Percentiles rank a stretch among this genome's conserved stretches.
phyloP scores from a whole-genome alignment of 2,329 filamentous ascomycete genomes.

The Diaporthe vaccinii region DNA sequence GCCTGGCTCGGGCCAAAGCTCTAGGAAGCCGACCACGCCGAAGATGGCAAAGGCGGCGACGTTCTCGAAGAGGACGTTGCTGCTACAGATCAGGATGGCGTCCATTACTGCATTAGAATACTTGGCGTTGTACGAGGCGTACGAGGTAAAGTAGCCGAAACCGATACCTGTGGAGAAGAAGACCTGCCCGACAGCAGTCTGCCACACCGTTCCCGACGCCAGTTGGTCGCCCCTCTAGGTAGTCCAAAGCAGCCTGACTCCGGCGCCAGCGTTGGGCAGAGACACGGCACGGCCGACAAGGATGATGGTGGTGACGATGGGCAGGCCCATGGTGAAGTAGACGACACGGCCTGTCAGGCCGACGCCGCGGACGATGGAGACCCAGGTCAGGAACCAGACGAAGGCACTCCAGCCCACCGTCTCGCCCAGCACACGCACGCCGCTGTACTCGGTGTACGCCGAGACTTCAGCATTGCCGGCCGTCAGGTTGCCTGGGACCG shows the following conservation, averaged over 20 bases:
- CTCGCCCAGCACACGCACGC: constrained; percentile 63
- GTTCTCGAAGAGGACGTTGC: constrained; percentile 70
- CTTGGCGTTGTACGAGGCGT: constrained; percentile 70
- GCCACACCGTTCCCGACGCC: constrained; percentile 66
- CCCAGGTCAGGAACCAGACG: constrained; percentile 71
- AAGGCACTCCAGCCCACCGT: constrained; percentile 71
- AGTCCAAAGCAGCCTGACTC: constrained; percentile 62
- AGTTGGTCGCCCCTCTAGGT: constrained; percentile 64
- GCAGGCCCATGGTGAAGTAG: constrained; percentile 73
- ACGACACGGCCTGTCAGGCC: constrained; percentile 70
- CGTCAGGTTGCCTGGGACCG: constrained; percentile 54
- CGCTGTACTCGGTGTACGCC: constrained; percentile 62
- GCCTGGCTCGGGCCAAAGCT: constrained; percentile 52
- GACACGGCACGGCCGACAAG: constrained; percentile 67
- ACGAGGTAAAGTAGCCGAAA: constrained; percentile 71
- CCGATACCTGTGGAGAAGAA: constrained; percentile 72
- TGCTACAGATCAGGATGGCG: constrained; percentile 66
- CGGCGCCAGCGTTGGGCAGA: constrained; percentile 66
- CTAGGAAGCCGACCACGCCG: constrained; percentile 66
- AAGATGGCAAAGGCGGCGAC: constrained; percentile 64
- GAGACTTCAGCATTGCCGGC: constrained; percentile 54
- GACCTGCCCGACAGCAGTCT: constrained; percentile 71
- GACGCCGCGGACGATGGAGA: constrained; percentile 71
- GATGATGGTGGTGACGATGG: constrained; percentile 69
- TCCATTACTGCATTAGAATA: constrained; percentile 72